Evolutionary conservation across 495 filamentous ascomycete species (phyloP).

Genomic region (Lepidopterella palustris): DNA sequence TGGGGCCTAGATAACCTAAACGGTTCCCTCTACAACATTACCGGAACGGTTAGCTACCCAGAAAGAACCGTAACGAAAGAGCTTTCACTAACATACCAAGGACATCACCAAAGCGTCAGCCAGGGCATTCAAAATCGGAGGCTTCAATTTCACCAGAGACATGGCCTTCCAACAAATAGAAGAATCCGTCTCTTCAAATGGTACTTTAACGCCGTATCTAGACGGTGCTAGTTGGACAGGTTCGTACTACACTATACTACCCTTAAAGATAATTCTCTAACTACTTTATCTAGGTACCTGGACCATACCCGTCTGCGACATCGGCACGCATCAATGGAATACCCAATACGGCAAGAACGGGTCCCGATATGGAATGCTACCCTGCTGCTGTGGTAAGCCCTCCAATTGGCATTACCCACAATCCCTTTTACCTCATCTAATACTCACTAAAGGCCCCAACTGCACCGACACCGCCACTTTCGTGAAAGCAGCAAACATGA

Average conservation of each 20-base stretch:
- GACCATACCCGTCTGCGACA: too few relatives aligned
- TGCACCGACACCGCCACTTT: slow-evolving; percentile 11
- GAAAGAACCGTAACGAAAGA: neutral
- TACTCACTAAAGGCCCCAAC: too few relatives aligned
- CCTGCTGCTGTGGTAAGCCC: too few relatives aligned
- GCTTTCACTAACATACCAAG: neutral
- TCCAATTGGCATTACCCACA: too few relatives aligned
- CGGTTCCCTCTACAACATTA: neutral
- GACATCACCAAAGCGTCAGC: slow-evolving; percentile 10
- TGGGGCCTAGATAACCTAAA: neutral
- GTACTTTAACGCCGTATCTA: slow-evolving; percentile 2
- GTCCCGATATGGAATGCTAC: too few relatives aligned
- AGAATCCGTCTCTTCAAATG: slow-evolving; percentile 4
- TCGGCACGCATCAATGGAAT: too few relatives aligned
- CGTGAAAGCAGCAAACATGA: slow-evolving; percentile 9
- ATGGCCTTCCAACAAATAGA: neutral
- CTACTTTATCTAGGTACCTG: slow-evolving; percentile 1
- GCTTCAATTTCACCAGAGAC: slow-evolving; percentile 7
- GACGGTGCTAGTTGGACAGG: slow-evolving; percentile 10
- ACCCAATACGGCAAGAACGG: too few relatives aligned
- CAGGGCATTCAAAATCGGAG: neutral
- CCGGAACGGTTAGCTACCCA: neutral
- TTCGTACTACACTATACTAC: neutral
- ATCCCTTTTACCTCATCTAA: too few relatives aligned
- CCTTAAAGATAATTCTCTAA: neutral